These are phyloP conservation scores for Pseudocercospora fijiensis DNA, from an alignment of 2,329 filamentous ascomycete genomes.

Conservation along the genomic window DNA sequence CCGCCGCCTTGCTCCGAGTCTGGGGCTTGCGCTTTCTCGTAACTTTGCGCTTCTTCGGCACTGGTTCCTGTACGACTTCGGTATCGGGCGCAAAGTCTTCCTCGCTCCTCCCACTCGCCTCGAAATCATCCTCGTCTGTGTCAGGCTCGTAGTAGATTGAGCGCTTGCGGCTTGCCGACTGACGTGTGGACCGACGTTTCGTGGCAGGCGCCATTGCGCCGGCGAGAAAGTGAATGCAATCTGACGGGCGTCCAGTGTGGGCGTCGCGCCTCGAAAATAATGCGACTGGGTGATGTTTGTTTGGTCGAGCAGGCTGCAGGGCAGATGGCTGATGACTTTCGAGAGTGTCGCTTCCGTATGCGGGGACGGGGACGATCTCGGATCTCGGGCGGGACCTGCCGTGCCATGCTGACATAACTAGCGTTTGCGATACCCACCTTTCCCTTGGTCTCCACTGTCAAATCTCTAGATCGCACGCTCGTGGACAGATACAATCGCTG, in stretches of 20 bases:
- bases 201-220: conserved; percentile 26
- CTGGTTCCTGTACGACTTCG: conserved; percentile 16
- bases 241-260: too few relatives aligned
- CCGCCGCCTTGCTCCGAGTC: conserved; percentile 29
- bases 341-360: not conserved
- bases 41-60: conserved; percentile 30
- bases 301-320: not conserved
- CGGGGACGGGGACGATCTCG: not conserved
- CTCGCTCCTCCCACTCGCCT: conserved; percentile 26
- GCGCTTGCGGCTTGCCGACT: conserved; percentile 37
- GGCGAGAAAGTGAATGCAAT: not conserved
- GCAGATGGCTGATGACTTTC: not conserved
- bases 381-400: not conserved
- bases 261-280: not conserved
- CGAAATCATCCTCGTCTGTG: conserved; percentile 38
- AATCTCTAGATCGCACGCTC: not conserved
- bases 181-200: conserved; percentile 39
- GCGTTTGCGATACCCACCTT: not conserved
- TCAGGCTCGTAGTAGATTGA: conserved; percentile 40
- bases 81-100: conserved; percentile 29
- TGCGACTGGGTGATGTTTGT: not conserved
- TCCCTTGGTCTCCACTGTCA: not conserved
- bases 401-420: not conserved
- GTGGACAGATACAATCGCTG: not conserved
- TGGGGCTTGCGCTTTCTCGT: conserved; percentile 26